Conservation (phyloP, 2,329 filamentous ascomycete species). For the Stagonosporopsis chrysanthemi region DNA sequence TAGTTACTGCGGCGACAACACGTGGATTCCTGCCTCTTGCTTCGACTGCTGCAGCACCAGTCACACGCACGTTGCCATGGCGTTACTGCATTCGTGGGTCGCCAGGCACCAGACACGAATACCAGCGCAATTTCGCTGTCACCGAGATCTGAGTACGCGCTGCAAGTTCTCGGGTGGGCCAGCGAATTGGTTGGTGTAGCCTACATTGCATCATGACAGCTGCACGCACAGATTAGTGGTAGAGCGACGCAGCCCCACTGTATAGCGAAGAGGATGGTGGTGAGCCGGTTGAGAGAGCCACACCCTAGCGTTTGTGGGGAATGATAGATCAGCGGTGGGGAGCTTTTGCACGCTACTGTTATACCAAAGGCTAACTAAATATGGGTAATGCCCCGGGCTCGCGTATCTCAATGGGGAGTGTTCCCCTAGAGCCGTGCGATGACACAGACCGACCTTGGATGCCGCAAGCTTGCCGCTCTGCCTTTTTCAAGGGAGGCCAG, state of each 20-base stretch:
- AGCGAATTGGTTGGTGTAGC: slow-evolving; percentile 7
- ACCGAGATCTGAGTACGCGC: neutral
- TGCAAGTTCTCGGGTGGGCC: neutral
- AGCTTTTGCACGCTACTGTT: slow-evolving; percentile 10
- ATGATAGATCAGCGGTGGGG: slow-evolving; percentile 14
- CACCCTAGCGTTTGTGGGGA: slow-evolving; percentile 30
- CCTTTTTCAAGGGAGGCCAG: slow-evolving; percentile 14
- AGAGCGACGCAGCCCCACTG: slow-evolving; percentile 9
- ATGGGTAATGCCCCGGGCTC: slow-evolving; percentile 11
- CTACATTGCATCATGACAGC: slow-evolving; percentile 1
- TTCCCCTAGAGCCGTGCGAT: slow-evolving; percentile 9
- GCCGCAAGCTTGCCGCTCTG: slow-evolving; percentile 21
- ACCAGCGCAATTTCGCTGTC: slow-evolving; percentile 5
- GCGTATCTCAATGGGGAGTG: slow-evolving; percentile 4
- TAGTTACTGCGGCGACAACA: slow-evolving; percentile 1
- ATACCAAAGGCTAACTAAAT: slow-evolving; percentile 10
- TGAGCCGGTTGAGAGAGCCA: slow-evolving; percentile 20
- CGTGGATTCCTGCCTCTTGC: slow-evolving; percentile 6
- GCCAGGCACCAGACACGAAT: slow-evolving; percentile 3
- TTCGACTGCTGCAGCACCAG: neutral
- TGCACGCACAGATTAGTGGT: neutral
- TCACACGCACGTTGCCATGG: neutral
- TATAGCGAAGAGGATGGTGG: slow-evolving; percentile 12
- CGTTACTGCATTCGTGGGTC: slow-evolving; percentile 1
- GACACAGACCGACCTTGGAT: slow-evolving; percentile 20